phyloP scores from a whole-genome alignment of 164 flowering plant species.

The Nymphaea colorata region DNA sequence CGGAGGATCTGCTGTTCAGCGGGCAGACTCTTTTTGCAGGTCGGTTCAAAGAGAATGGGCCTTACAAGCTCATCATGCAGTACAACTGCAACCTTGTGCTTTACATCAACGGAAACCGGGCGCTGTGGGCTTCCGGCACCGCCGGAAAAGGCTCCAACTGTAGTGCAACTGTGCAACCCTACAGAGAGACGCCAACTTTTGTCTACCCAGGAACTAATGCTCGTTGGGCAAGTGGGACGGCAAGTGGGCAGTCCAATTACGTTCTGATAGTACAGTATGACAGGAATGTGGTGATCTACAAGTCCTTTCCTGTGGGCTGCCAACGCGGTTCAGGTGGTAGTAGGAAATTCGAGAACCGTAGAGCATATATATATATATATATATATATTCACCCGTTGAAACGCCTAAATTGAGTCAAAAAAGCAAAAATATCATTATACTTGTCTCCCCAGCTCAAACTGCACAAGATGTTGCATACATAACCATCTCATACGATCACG shows the following conservation, averaged over 20 bases:
- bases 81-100: conserved; percentile 14
- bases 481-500: too few relatives aligned
- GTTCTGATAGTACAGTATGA: conserved; percentile 16
- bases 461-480: too few relatives aligned
- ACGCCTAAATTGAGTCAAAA: too few relatives aligned
- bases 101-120: conserved; percentile 8
- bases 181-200: conserved; percentile 11
- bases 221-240: conserved; percentile 12
- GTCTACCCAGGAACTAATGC: conserved; percentile 4
- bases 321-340: conserved; percentile 7
- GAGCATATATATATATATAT: too few relatives aligned
- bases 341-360: too few relatives aligned
- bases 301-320: conserved; percentile 18
- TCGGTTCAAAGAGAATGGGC: conserved; percentile 15
- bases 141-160: conserved; percentile 9
- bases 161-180: conserved; percentile 13
- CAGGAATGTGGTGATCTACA: conserved; percentile 20
- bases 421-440: too few relatives aligned
- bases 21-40: conserved; percentile 9
- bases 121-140: conserved; percentile 10
- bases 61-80: conserved; percentile 12
- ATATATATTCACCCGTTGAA: too few relatives aligned
- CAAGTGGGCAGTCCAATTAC: conserved; percentile 12
- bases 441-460: too few relatives aligned
- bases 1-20: conserved; percentile 11